phyloP scores from a whole-genome alignment of 2,329 filamentous ascomycete species.

The Colletotrichum camelliae region DNA sequence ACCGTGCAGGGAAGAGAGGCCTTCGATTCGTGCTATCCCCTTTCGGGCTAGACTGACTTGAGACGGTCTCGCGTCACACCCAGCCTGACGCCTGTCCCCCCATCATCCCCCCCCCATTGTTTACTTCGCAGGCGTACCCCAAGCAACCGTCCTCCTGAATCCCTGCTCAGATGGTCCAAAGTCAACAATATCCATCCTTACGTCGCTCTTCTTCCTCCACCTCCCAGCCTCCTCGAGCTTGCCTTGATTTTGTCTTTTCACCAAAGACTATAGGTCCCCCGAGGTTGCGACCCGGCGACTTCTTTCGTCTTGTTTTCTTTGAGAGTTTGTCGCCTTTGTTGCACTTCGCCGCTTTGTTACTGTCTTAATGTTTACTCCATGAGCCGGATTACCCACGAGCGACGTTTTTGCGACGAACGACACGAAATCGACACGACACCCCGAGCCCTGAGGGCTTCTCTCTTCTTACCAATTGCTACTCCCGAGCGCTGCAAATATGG shows the following conservation, averaged over 20 bases:
- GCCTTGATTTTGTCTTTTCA: conserved; percentile 8
- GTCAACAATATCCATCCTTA: conserved; percentile 23
- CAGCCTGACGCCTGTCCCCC: conserved; percentile 14
- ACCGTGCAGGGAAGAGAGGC: conserved; percentile 1
- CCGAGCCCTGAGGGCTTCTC: neutral
- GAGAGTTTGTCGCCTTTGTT: neutral
- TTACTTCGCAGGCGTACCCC: conserved; percentile 32
- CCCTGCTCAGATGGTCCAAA: conserved; percentile 14
- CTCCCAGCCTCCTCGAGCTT: conserved; percentile 18
- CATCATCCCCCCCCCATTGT: conserved; percentile 26
- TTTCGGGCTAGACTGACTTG: conserved; percentile 9
- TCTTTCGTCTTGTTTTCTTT: conserved; percentile 17
- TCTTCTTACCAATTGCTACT: conserved; percentile 45
- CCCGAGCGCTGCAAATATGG: conserved; percentile 57
- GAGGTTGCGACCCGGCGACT: conserved; percentile 11
- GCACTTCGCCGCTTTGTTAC: conserved; percentile 8
- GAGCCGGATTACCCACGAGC: conserved; percentile 6
- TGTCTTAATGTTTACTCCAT: conserved; percentile 22
- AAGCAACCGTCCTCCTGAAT: conserved; percentile 29
- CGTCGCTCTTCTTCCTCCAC: conserved; percentile 15
- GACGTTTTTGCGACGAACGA: conserved; percentile 20
- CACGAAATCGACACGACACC: conserved; percentile 1
- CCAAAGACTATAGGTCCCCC: neutral
- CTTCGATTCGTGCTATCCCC: conserved; percentile 1
- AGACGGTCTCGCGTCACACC: conserved; percentile 17